Evolutionary conservation across 495 filamentous ascomycete species (phyloP).

Genomic region (Beverwykella pulmonaria): DNA sequence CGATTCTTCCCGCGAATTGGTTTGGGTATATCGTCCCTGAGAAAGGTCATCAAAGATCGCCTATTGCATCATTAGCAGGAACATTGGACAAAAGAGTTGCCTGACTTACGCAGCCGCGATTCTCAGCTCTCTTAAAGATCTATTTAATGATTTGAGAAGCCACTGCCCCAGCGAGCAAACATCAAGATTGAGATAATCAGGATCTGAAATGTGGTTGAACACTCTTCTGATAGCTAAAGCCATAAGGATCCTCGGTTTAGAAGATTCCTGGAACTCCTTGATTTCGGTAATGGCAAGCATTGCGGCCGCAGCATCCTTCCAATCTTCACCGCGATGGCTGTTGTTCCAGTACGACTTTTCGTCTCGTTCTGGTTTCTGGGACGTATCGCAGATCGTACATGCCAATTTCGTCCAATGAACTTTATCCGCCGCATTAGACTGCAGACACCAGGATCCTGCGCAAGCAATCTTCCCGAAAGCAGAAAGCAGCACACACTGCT

Average conservation of each 20-base stretch:
- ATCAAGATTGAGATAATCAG: slow-evolving; percentile 65
- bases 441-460: slow-evolving; percentile 21
- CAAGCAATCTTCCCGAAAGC: slow-evolving; percentile 35
- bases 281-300: slow-evolving; percentile 61
- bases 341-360: slow-evolving; percentile 15
- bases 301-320: slow-evolving; percentile 54
- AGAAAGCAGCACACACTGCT: slow-evolving; percentile 14
- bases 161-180: slow-evolving; percentile 70
- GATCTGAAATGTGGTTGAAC: slow-evolving; percentile 61
- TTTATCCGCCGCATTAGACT: not conserved
- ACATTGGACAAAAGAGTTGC: not conserved
- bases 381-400: slow-evolving; percentile 31
- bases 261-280: slow-evolving; percentile 60
- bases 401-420: not conserved
- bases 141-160: slow-evolving; percentile 76
- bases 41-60: slow-evolving; percentile 65
- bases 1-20: slow-evolving; percentile 65
- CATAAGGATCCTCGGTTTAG: slow-evolving; percentile 66
- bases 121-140: slow-evolving; percentile 82
- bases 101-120: slow-evolving; percentile 63
- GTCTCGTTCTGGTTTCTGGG: not conserved
- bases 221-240: slow-evolving; percentile 72
- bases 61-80: slow-evolving; percentile 46
- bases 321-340: slow-evolving; percentile 36
- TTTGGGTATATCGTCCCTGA: slow-evolving; percentile 54